These are phyloP conservation scores for Asparagopsis taxiformis DNA, from an alignment of 31 red algal genomes.

Conservation along the genomic window DNA sequence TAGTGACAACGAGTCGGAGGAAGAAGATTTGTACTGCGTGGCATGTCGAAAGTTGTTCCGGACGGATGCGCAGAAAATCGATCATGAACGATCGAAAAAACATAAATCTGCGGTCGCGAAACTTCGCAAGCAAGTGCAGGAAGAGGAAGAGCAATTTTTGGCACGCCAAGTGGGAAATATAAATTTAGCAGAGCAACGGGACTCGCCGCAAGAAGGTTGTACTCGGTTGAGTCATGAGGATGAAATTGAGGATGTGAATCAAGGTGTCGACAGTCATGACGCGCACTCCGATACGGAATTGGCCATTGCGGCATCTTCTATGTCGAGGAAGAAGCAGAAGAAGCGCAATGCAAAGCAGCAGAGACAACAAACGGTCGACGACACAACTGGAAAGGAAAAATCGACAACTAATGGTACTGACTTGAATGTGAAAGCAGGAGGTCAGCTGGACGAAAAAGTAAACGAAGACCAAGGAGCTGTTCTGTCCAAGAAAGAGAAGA, in stretches of 20 bases:
- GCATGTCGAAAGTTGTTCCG: slow-evolving; percentile 86
- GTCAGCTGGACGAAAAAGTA: not conserved
- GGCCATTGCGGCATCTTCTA: not conserved
- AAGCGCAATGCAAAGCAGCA: not conserved
- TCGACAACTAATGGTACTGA: not conserved
- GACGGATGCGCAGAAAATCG: slow-evolving; percentile 60
- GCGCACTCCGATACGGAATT: not conserved
- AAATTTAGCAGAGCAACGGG: not conserved
- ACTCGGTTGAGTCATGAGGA: not conserved
- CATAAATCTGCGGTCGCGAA: slow-evolving; percentile 53
- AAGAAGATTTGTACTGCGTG: slow-evolving; percentile 65
- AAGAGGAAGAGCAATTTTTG: slow-evolving; percentile 46
- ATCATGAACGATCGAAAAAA: slow-evolving; percentile 89
- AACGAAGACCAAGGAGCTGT: not conserved
- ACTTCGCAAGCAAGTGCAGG: slow-evolving; percentile 35
- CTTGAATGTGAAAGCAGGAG: not conserved
- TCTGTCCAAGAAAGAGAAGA: slow-evolving; percentile 42
- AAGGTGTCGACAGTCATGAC: not conserved
- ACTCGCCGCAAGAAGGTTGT: slow-evolving; percentile 2
- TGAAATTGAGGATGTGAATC: not conserved
- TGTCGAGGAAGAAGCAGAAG: not conserved
- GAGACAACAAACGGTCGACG: not conserved
- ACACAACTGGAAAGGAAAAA: slow-evolving; percentile 26
- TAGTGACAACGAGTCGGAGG: slow-evolving; percentile 4
- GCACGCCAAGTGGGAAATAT: not conserved